Conservation (phyloP, 306 rosid species). For the Arachis stenosperma region DNA sequence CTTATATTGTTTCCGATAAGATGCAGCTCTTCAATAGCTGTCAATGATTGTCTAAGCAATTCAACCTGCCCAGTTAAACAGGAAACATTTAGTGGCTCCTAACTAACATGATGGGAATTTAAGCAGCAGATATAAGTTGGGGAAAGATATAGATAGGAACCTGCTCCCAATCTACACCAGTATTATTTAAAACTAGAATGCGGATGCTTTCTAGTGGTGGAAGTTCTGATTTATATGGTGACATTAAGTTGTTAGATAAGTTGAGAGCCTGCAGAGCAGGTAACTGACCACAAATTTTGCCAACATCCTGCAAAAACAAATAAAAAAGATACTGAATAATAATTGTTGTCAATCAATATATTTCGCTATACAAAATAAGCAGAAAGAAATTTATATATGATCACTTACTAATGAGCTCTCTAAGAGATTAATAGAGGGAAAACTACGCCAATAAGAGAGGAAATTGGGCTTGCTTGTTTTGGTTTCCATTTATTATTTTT, state of each 20-base stretch:
- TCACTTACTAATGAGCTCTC: neutral
- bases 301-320: constrained; percentile 71
- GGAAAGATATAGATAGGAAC: constrained; percentile 44
- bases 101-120: constrained; percentile 9
- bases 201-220: constrained; percentile 60
- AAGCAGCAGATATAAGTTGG: constrained; percentile 6
- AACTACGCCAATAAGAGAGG: neutral
- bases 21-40: constrained; percentile 87
- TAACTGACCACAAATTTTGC: constrained; percentile 76
- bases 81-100: constrained; percentile 36
- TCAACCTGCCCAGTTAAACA: constrained; percentile 69
- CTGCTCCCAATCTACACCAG: constrained; percentile 81
- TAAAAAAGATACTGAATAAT: constrained; percentile 31
- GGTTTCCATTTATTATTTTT: no score
- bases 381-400: neutral
- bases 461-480: no score
- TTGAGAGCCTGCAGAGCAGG: constrained; percentile 68
- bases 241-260: constrained; percentile 74
- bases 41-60: constrained; percentile 60
- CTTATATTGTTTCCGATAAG: constrained; percentile 82
- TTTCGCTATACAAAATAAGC: constrained; percentile 15
- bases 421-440: neutral
- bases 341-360: constrained; percentile 14
- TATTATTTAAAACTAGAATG: constrained; percentile 71
- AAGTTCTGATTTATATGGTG: constrained; percentile 56